Evolutionary conservation across 371 early-diverging fungal genomes (phyloP), one percentile per base, ranked within the genome.

Genomic region (Lichtheimia hyalospora): DNA sequence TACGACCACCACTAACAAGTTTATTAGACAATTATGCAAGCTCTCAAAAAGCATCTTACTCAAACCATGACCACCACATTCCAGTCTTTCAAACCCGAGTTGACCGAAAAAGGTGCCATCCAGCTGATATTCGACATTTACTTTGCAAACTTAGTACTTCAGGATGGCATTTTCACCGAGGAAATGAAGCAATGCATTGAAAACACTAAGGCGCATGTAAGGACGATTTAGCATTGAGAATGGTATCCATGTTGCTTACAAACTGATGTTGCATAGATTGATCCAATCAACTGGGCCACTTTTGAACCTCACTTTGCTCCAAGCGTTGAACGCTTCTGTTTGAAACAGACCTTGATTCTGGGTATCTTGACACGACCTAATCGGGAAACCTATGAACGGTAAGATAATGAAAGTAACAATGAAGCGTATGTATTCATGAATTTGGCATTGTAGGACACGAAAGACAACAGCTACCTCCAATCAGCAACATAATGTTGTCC

Each of bases 111-210:
- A 40, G 83, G 86, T 0, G 77, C 86, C 1, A 54, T 82, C 16
- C 86, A 86, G 42, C 49, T 84, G 39, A 43, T 82, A 18, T 83
- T 84, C 65, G 86, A 86, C 43, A 63, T 74, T n/a, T 58, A 76
- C 49, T 79, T 82, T 56, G 41, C 83, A 51, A 66, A 61, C 20
- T 23, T 64, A 16, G 51, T 80, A 2, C 70, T 82, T 44, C 69
- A 70, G 4, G 66, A 69, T 13, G 61, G 67, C 10, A n/a, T 62
- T 16, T 59, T 70, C 18, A 39, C 49, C 3, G 42, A 23, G 15
- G 27, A 40, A 3, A n/a, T 57, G 3, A 56, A 58, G 16, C 24
- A 65, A 5, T 66, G 66, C 44, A 49, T 68, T 18, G 61, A 64
- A 27, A 54, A 61, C 3, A 53, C 71, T 1, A 63, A 63, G 8